These are phyloP conservation scores for Globisporangium nunn DNA, from an alignment of 352 stramenopile species.

Conservation along the genomic window DNA sequence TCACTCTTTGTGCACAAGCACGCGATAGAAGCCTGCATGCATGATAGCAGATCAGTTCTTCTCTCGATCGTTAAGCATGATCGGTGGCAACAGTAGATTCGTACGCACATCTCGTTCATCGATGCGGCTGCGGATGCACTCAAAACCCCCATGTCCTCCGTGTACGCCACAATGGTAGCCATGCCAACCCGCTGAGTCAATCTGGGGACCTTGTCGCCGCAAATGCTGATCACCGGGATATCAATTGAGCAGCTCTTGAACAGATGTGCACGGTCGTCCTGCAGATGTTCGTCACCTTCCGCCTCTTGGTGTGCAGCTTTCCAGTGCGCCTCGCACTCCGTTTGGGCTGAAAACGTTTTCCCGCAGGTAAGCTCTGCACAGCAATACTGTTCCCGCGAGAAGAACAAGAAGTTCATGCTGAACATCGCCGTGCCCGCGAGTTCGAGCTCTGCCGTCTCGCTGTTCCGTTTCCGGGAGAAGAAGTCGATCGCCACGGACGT, in stretches of 20 bases:
- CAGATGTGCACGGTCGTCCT: constrained; percentile 1
- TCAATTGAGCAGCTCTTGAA: constrained; percentile 57
- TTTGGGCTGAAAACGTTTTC: constrained; percentile 22
- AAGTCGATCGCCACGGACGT: constrained; percentile 34
- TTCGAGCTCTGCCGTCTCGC: neutral
- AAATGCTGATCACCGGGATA: constrained; percentile 33
- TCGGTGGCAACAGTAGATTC: neutral
- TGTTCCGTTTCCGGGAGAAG: neutral
- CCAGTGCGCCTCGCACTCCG: constrained; percentile 29
- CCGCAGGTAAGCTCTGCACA: constrained; percentile 32
- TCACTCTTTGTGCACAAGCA: neutral
- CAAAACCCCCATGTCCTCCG: constrained; percentile 27
- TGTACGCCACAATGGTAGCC: constrained; percentile 26
- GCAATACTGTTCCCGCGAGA: constrained; percentile 40
- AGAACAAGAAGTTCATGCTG: constrained; percentile 72
- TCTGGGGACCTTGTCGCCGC: neutral
- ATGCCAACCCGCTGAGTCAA: constrained; percentile 16
- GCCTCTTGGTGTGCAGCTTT: neutral
- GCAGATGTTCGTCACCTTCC: neutral
- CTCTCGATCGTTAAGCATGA: neutral
- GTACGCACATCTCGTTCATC: constrained; percentile 9
- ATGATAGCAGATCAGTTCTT: neutral
- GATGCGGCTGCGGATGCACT: constrained; percentile 4
- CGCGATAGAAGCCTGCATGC: neutral
- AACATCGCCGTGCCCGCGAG: constrained; percentile 38